phyloP scores from a whole-genome alignment of 2,329 filamentous ascomycete genomes.

The Aspergillus neotritici region DNA sequence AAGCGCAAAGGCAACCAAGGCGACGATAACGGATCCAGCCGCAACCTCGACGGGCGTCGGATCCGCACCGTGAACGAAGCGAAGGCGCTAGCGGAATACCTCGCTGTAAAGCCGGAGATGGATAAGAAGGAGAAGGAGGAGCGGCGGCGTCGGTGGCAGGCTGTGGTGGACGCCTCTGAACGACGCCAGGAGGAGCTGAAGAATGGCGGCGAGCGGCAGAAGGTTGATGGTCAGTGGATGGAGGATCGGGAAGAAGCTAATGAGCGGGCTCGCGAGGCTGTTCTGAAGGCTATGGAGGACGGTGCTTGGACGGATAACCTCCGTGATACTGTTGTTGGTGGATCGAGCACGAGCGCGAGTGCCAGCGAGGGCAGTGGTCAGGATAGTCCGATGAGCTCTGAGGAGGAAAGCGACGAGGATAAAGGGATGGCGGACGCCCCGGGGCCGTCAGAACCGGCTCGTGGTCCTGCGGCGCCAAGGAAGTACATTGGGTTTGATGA shows the following conservation, averaged over 20 bases:
- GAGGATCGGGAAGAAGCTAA: constrained; percentile 88
- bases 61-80: constrained; percentile 90
- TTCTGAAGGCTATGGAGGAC: constrained; percentile 66
- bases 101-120: constrained; percentile 96
- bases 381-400: constrained; percentile 26
- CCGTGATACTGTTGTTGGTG: constrained; percentile 30
- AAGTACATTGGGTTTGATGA: constrained; percentile 46
- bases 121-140: constrained; percentile 88
- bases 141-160: constrained; percentile 73
- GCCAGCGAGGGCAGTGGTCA: constrained; percentile 35
- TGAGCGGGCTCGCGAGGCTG: constrained; percentile 74
- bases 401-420: constrained; percentile 36
- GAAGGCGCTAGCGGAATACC: constrained; percentile 88
- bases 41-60: constrained; percentile 86
- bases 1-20: constrained; percentile 77
- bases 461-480: constrained; percentile 25
- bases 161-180: constrained; percentile 80
- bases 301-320: constrained; percentile 42
- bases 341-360: constrained; percentile 35
- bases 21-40: constrained; percentile 82
- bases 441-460: constrained; percentile 21
- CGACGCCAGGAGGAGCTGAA: constrained; percentile 75
- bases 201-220: constrained; percentile 61
- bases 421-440: constrained; percentile 29
- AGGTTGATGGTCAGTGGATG: constrained; percentile 84